These are phyloP conservation scores for Daedaleopsis nitida DNA, from an alignment of 768 basidiomycete genomes.

Conservation along the genomic window DNA sequence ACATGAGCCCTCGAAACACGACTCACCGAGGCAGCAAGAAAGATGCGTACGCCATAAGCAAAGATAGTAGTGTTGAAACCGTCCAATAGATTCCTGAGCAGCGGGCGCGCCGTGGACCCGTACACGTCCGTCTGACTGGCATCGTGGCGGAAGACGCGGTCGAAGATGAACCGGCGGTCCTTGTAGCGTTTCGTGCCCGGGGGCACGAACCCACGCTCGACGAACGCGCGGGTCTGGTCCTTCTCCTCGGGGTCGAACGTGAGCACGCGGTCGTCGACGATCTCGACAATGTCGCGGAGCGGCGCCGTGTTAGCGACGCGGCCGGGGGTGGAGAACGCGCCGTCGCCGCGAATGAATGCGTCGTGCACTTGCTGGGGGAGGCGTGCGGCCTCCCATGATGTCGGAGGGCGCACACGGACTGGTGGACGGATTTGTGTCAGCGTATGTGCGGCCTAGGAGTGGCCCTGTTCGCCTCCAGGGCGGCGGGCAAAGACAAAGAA, in stretches of 20 bases:
- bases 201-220: conserved; percentile 82
- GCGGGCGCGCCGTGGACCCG: conserved; percentile 79
- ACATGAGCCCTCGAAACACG: neutral
- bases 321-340: conserved; percentile 66
- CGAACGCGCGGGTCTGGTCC: conserved; percentile 76
- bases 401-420: conserved; percentile 93
- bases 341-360: conserved; percentile 77
- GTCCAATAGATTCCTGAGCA: conserved; percentile 83
- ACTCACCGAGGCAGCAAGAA: neutral
- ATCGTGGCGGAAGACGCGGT: conserved; percentile 84
- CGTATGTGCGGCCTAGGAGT: no score
- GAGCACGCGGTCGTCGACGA: conserved; percentile 92
- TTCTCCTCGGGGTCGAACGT: conserved; percentile 96
- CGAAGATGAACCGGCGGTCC: conserved; percentile 96
- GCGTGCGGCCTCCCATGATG: conserved; percentile 80
- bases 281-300: conserved; percentile 79
- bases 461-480: neutral
- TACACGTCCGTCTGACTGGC: conserved; percentile 87
- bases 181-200: conserved; percentile 94
- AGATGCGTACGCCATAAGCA: conserved; percentile 86
- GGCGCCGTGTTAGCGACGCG: conserved; percentile 54
- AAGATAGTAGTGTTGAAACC: conserved; percentile 98
- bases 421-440: neutral
- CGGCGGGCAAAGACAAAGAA: conserved; percentile 12
- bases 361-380: conserved; percentile 68